Percentiles rank a stretch among this genome's conserved stretches.
These are phyloP conservation scores for Ogataea populi-albae DNA, from an alignment of 805 yeast genomes.

Conservation along the genomic window DNA sequence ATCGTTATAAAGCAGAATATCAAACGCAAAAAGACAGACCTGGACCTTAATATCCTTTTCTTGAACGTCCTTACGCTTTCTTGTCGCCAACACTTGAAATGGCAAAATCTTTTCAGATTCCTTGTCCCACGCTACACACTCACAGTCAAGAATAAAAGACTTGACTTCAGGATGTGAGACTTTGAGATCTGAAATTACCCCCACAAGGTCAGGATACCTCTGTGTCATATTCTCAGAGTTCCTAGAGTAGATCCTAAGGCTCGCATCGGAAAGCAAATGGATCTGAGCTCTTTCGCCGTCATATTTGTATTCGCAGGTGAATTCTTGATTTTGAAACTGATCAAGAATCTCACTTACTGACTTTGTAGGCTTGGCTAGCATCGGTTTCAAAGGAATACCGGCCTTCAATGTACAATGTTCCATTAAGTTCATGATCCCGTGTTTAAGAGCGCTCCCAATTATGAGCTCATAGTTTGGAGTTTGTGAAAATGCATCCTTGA, in stretches of 20 bases:
- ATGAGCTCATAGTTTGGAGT: conserved; percentile 86
- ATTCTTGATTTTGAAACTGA: conserved; percentile 76
- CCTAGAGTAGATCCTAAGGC: conserved; percentile 79
- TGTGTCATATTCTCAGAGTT: conserved; percentile 97
- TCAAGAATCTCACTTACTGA: conserved; percentile 90
- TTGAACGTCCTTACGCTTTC: conserved; percentile 91
- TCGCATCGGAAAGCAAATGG: conserved; percentile 65
- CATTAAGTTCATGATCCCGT: conserved; percentile 65
- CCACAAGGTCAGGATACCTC: conserved; percentile 85
- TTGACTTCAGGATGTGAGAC: conserved; percentile 33
- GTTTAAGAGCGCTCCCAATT: conserved; percentile 58
- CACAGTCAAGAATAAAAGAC: conserved; percentile 85
- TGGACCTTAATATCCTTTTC: conserved; percentile 84
- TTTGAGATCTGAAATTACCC: conserved; percentile 53
- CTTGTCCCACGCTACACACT: conserved; percentile 96
- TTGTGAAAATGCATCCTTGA: conserved; percentile 85
- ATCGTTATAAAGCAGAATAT: conserved; percentile 71
- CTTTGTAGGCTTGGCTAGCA: conserved; percentile 98
- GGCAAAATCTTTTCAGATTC: conserved; percentile 79
- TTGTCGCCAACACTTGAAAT: conserved; percentile 86
- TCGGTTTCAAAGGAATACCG: conserved; percentile 93
- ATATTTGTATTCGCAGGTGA: conserved; percentile 95
- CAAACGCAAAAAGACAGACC: conserved; percentile 92
- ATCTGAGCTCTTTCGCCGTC: conserved; percentile 98
- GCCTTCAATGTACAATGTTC: conserved; percentile 77